Evolutionary conservation across 352 stramenopile species (phyloP).

Genomic region (Phytophthora quininea): DNA sequence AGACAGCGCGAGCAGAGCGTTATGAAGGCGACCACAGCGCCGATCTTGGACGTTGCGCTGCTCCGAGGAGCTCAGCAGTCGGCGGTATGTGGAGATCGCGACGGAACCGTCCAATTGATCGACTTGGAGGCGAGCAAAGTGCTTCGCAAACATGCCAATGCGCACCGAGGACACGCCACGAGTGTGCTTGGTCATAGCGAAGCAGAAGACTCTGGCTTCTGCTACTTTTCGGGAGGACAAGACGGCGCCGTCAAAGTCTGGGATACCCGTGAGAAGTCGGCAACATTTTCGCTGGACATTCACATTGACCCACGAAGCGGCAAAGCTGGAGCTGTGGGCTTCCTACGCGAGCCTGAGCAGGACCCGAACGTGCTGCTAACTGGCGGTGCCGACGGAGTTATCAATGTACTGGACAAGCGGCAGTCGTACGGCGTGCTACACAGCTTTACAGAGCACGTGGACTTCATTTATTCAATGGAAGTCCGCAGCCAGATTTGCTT

Average conservation of each 20-base stretch:
- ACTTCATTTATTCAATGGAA: slow-evolving; percentile 89
- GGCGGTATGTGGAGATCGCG: slow-evolving; percentile 65
- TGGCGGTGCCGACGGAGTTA: slow-evolving; percentile 72
- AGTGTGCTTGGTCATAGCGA: slow-evolving; percentile 46
- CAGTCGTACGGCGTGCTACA: slow-evolving; percentile 48
- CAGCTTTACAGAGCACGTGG: slow-evolving; percentile 78
- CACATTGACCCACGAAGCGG: slow-evolving; percentile 62
- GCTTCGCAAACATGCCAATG: slow-evolving; percentile 41
- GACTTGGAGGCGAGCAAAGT: slow-evolving; percentile 60
- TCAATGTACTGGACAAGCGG: slow-evolving; percentile 83
- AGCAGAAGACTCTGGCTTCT: slow-evolving; percentile 2
- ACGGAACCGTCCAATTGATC: slow-evolving; percentile 68
- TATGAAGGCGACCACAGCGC: slow-evolving; percentile 58
- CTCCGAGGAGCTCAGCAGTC: slow-evolving; percentile 19
- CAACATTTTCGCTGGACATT: slow-evolving; percentile 41
- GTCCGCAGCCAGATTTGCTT: slow-evolving; percentile 74
- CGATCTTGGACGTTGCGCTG: slow-evolving; percentile 66
- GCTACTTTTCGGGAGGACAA: slow-evolving; percentile 80
- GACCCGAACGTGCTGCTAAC: slow-evolving; percentile 68
- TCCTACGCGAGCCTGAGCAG: slow-evolving; percentile 50
- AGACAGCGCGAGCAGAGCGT: slow-evolving; percentile 55
- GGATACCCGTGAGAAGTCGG: slow-evolving; percentile 64
- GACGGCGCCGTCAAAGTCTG: slow-evolving; percentile 77
- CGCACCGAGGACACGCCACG: slow-evolving; percentile 70
- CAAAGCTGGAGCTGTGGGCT: slow-evolving; percentile 75